Evolutionary conservation across 2,329 filamentous ascomycete species (phyloP).

Genomic region (Claviceps spartinae): DNA sequence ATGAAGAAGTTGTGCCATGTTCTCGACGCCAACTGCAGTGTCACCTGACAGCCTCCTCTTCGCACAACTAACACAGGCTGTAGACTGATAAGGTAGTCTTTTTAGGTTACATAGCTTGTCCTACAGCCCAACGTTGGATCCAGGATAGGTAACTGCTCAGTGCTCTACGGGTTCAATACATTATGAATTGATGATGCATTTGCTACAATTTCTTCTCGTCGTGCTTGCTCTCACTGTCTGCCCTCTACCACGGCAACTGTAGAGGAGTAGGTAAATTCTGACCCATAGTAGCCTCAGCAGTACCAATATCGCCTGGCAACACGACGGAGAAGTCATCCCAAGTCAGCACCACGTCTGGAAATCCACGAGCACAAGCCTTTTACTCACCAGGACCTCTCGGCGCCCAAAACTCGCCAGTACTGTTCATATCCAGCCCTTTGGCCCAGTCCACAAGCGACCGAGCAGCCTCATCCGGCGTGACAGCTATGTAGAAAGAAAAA

Average conservation of each 20-base stretch:
- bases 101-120: no score
- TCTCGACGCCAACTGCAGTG: no score
- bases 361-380: not conserved
- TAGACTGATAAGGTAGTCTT: no score
- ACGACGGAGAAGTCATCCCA: not conserved
- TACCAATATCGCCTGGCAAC: conserved; percentile 49
- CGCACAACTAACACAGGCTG: no score
- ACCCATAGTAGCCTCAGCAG: conserved; percentile 49
- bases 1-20: no score
- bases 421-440: conserved; percentile 47
- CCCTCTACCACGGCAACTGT: conserved; percentile 48
- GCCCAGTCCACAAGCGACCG: conserved; percentile 48
- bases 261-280: conserved; percentile 48
- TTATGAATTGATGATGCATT: no score
- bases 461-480: conserved; percentile 55
- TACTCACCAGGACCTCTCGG: conserved; percentile 51
- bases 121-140: no score
- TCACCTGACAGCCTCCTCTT: no score
- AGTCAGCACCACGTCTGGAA: not conserved
- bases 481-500: conserved; percentile 30
- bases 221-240: not conserved
- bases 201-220: not conserved
- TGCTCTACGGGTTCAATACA: no score
- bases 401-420: conserved; percentile 61
- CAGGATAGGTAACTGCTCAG: no score